These are phyloP conservation scores for Phialocephala subalpina DNA, from an alignment of 2,329 filamentous ascomycete species.

Conservation along the genomic window DNA sequence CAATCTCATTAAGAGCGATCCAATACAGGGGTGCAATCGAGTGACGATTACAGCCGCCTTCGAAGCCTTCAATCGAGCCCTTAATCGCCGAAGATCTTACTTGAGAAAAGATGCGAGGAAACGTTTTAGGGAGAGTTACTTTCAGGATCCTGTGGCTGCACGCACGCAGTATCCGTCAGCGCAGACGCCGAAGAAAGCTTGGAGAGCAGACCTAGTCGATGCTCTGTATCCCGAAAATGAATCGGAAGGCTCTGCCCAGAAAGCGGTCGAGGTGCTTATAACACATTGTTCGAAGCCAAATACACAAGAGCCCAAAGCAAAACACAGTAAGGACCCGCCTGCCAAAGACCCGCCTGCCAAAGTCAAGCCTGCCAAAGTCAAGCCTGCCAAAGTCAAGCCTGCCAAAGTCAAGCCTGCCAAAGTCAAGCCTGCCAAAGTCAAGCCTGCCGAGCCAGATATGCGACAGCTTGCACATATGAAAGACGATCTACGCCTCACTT, in stretches of 20 bases:
- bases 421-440: too few species aligned
- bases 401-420: too few species aligned
- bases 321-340: too few species aligned
- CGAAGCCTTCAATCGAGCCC: neutral
- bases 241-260: neutral
- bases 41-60: neutral
- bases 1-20: neutral
- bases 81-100: neutral
- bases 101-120: neutral
- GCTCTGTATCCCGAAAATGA: neutral
- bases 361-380: too few species aligned
- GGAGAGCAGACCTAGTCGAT: neutral
- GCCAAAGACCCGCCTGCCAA: too few species aligned
- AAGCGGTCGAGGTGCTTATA: neutral
- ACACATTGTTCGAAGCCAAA: too few species aligned
- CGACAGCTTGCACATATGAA: too few species aligned
- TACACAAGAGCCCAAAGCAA: too few species aligned
- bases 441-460: too few species aligned
- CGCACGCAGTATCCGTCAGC: slow-evolving; percentile 1
- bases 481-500: too few species aligned
- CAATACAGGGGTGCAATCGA: neutral
- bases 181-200: slow-evolving; percentile 1
- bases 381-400: too few species aligned
- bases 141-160: neutral
- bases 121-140: slow-evolving; percentile 1